Percentiles rank a stretch among this genome's conserved stretches.
Evolutionary conservation across 2,329 filamentous ascomycete species (phyloP).

Genomic region (Escovopsis sp.): DNA sequence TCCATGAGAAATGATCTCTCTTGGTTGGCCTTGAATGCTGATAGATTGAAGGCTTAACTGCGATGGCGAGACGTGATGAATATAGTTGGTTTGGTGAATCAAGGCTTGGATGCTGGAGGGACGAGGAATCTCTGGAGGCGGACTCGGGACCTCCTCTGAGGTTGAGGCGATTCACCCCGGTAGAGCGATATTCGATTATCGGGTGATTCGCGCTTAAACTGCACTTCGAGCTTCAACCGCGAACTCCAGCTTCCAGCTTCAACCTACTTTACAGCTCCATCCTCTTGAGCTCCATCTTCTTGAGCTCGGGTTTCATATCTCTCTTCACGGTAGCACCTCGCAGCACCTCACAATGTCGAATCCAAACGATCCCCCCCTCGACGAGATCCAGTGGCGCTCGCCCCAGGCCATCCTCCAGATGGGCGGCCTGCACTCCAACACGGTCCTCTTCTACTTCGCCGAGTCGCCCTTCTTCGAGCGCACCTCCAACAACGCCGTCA

Average conservation of each 20-base stretch:
- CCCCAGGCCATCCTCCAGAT: constrained; percentile 33
- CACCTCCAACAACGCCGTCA: constrained; percentile 51
- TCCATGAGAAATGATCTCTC: constrained; percentile 48
- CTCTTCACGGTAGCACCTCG: neutral
- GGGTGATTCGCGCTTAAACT: too few species aligned
- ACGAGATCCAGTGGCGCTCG: constrained; percentile 53
- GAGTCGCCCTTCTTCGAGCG: constrained; percentile 53
- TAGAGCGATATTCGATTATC: too few species aligned
- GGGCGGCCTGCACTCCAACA: constrained; percentile 49
- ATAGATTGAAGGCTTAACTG: neutral
- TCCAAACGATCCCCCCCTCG: constrained; percentile 38
- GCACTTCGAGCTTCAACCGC: too few species aligned
- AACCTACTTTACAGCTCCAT: neutral
- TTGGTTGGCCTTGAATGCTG: neutral
- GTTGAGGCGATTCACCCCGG: too few species aligned
- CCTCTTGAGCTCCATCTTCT: neutral
- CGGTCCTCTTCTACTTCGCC: constrained; percentile 53
- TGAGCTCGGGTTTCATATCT: neutral
- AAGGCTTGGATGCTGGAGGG: too few species aligned
- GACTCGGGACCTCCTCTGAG: too few species aligned
- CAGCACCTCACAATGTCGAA: constrained; percentile 22
- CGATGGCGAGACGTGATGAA: too few species aligned
- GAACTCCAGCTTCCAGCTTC: too few species aligned
- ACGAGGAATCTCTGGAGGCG: too few species aligned
- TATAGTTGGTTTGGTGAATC: too few species aligned